These are phyloP conservation scores for Populus euphratica DNA, from an alignment of 345 rosid species.

Conservation along the genomic window DNA sequence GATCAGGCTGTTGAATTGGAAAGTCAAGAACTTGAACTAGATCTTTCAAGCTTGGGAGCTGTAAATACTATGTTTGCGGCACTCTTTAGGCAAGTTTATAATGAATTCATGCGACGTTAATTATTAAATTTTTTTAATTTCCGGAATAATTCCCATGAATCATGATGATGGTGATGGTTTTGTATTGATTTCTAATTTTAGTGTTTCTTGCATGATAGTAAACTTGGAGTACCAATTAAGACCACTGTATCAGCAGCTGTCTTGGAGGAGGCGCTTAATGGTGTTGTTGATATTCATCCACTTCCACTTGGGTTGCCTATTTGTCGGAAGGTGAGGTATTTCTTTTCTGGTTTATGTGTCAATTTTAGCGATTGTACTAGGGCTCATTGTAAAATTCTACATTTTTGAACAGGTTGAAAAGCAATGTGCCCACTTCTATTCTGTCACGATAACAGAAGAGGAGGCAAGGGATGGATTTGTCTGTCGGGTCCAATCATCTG, in stretches of 20 bases:
- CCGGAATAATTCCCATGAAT: not conserved
- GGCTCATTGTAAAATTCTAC: slow-evolving; percentile 23
- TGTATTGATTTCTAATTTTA: slow-evolving; percentile 3
- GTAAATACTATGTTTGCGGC: slow-evolving; percentile 96
- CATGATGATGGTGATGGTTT: not conserved
- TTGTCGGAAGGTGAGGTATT: slow-evolving; percentile 60
- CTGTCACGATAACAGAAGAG: slow-evolving; percentile 80
- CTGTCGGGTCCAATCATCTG: slow-evolving; percentile 85
- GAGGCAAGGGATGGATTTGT: slow-evolving; percentile 87
- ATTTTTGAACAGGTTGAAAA: slow-evolving; percentile 77
- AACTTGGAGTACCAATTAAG: slow-evolving; percentile 98
- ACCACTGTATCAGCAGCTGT: slow-evolving; percentile 92
- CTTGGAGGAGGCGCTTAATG: slow-evolving; percentile 95
- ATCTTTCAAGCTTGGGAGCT: slow-evolving; percentile 96
- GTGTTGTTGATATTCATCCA: slow-evolving; percentile 58
- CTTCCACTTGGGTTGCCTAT: slow-evolving; percentile 63
- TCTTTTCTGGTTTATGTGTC: slow-evolving; percentile 17
- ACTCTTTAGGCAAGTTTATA: slow-evolving; percentile 61
- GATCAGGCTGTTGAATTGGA: slow-evolving; percentile 69
- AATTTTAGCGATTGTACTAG: slow-evolving; percentile 6
- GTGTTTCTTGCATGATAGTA: slow-evolving; percentile 39
- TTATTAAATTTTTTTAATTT: not conserved
- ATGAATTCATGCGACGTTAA: not conserved
- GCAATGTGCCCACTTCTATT: slow-evolving; percentile 97
- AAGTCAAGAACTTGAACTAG: slow-evolving; percentile 83